Evolutionary conservation across 208 protist genomes (phyloP).

Genomic region (Crithidia acanthocephali): DNA sequence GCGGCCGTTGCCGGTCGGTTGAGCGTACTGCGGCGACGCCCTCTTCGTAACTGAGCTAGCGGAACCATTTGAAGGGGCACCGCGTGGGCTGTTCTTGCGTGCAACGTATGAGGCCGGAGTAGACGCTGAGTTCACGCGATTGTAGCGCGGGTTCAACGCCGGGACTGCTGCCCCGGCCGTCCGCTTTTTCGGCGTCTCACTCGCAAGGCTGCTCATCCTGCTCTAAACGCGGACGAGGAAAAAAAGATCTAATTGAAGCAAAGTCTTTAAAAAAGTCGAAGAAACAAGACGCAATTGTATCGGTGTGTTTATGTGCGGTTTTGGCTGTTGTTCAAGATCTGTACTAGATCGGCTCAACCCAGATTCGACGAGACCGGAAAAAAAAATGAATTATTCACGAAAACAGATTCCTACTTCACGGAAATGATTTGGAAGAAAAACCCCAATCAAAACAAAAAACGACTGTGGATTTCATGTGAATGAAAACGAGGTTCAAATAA

Average conservation of each 20-base stretch:
- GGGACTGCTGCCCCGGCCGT: constrained; percentile 6
- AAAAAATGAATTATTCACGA: too few relatives aligned
- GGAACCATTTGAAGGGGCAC: neutral
- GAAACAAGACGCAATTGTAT: constrained; percentile 3
- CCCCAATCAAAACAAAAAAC: too few relatives aligned
- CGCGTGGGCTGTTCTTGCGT: constrained; percentile 5
- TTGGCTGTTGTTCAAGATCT: too few relatives aligned
- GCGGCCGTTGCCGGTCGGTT: constrained; percentile 16
- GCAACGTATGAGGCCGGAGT: neutral
- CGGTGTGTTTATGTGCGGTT: too few relatives aligned
- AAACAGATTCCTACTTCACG: too few relatives aligned
- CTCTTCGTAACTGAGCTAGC: neutral
- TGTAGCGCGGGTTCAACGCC: constrained; percentile 14
- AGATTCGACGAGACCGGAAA: too few relatives aligned
- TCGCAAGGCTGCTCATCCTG: constrained; percentile 14
- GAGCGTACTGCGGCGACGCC: constrained; percentile 1
- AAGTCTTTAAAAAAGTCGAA: neutral
- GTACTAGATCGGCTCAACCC: too few relatives aligned
- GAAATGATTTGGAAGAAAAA: too few relatives aligned
- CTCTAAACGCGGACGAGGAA: constrained; percentile 2
- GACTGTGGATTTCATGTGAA: too few relatives aligned
- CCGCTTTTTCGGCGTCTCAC: constrained; percentile 11
- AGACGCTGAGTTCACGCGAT: constrained; percentile 9
- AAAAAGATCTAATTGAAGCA: neutral
- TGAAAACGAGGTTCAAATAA: too few relatives aligned